Base-by-base conservation (phyloP, 1,284 basidiomycete genomes). In the Amylostereum areolatum region DNA sequence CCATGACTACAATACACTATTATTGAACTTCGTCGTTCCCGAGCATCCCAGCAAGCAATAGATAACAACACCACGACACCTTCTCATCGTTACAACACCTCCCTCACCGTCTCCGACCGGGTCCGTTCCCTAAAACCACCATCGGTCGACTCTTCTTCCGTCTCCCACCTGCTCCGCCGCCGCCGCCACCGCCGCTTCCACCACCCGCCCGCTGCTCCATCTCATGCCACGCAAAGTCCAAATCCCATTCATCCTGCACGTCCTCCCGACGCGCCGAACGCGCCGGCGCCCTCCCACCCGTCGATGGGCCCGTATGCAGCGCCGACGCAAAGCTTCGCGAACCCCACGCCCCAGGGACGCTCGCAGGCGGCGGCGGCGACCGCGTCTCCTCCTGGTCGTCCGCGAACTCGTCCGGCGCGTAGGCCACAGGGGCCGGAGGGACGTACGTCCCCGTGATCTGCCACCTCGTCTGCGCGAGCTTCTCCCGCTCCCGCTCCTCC, bases 191-290 rank as follows among this genome's bases (percentile, higher is more conserved):
- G 18, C 62, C 63, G 32, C 71, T 68, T 30, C 63, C 67, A 25
- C 64, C 60, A 28, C 66, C 66, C 34, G 64, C 69, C 47, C 72
- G 67, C 55, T 78, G 75, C 67, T 91, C 87, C 35, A 92, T 72
- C 57, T 91, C 89, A 61, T 88, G 81, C 85, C 88, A 93, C 18
- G 85, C 85, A 43, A 74, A 76, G 58, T 91, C 89, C 36, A 91
- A 68, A 61, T 91, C 87, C 83, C 81, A 87, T 53, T 85, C 86
- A 52, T 87, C 81, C 46, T 73, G 72, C 37, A 61, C 63, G 43
- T 71, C 71, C 47, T 50, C 54, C 49, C 54, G 57, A 52, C 52
- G 49, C 27, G 48, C 52, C 18, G 58, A 53, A 12, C 59, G 54
- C 49, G 53, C 59, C 44, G 46, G 62, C 55, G 29, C 54, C 52